Base-by-base conservation (phyloP, 1,284 basidiomycete genomes). In the Irpex lacteus region DNA sequence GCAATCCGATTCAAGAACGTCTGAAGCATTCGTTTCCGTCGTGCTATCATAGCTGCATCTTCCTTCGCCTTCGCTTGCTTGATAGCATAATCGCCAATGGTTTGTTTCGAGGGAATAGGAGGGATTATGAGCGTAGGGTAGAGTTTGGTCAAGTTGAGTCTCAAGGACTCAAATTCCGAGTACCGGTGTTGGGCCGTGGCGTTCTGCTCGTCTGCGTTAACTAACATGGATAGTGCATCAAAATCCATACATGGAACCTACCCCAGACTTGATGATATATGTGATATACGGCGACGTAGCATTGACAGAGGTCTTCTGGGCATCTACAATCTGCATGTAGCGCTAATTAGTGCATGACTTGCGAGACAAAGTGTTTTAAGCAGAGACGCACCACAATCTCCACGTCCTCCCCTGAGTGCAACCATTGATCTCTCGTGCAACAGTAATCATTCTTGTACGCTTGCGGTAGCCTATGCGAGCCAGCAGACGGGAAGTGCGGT, bases 21-120 rank as follows among this genome's bases (percentile, higher is more conserved):
- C 75, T 96, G 94, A 26, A 99, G 83, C 89, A 98, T 95, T 49
- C 98, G 89, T 75, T 95, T 97, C 59, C 98, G 86, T 64, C 92
- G 84, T 0, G 95, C 89, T 73, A 99, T 98, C 80, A 98, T 89
- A 2, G 90, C 88, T 1, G 91, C 89, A 73, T 99, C 98, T 73
- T 99, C 96, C 74, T 98, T 98, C 9, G 97, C 97, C 77, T 97
- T 98, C 15, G 85, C 90, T 74, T 98, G 97, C 78, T 98, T 98
- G 66, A 96, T 91, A 0, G 98, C 98, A 80, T 99, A 99, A 73
- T 99, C 98, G 34, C 94, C 88, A 36, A 99, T 82, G 2, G 91
- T 92, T 78, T 99, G 96, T 78, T 99, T 99, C 3, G 94, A 96
- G 0, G 98, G 98, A 66, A 99, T 98, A 44, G 98, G 98, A 0